Evolutionary conservation across 805 yeast species (phyloP).

Genomic region (Teunomyces gatunensis): DNA sequence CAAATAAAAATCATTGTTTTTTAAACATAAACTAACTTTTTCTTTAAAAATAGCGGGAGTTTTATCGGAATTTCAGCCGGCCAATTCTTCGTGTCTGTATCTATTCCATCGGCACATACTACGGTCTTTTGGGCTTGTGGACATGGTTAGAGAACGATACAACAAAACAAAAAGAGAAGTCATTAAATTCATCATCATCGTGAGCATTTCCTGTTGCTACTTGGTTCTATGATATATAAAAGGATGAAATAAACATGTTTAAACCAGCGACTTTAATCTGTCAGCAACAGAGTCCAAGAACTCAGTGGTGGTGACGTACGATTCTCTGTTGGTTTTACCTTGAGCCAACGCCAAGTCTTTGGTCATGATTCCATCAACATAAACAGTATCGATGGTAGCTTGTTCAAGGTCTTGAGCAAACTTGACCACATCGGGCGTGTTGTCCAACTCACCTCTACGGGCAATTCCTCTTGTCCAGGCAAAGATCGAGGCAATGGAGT

Average conservation of each 20-base stretch:
- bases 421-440: conserved; percentile 77
- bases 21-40: neutral
- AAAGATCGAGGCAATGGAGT: conserved; percentile 94
- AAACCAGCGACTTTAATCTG: conserved; percentile 44
- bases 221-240: conserved; percentile 1
- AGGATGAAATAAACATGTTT: neutral
- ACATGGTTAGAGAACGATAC: conserved; percentile 32
- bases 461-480: conserved; percentile 95
- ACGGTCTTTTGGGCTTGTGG: conserved; percentile 45
- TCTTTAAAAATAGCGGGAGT: conserved; percentile 17
- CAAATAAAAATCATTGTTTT: neutral
- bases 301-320: conserved; percentile 89
- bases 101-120: conserved; percentile 46
- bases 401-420: conserved; percentile 79
- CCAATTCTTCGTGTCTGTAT: conserved; percentile 47
- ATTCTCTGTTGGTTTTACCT: conserved; percentile 78
- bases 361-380: conserved; percentile 84
- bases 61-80: conserved; percentile 46
- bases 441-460: conserved; percentile 89
- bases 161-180: neutral
- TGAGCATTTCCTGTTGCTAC: conserved; percentile 4
- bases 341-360: conserved; percentile 90
- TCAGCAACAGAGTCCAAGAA: conserved; percentile 78
- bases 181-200: neutral
- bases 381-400: conserved; percentile 85